Conservation (phyloP, 2,329 filamentous ascomycete species). For the Ceratocystis albifundus region DNA sequence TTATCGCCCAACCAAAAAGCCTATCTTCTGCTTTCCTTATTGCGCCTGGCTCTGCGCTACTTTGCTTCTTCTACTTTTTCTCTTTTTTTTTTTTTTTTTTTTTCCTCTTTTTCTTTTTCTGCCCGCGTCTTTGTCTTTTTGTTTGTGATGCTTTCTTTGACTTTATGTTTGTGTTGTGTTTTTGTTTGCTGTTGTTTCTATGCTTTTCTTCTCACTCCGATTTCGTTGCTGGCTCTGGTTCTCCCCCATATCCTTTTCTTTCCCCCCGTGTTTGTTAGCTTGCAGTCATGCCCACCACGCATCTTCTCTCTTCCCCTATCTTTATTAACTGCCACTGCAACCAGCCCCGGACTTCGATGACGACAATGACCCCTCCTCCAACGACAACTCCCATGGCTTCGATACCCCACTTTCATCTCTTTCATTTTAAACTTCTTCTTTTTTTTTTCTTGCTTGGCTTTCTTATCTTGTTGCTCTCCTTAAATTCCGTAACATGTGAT, state of each 20-base stretch:
- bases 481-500: no score
- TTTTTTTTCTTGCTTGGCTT: constrained; percentile 26
- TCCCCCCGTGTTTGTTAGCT: not conserved
- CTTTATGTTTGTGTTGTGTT: constrained; percentile 17
- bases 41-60: constrained; percentile 6
- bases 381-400: constrained; percentile 23
- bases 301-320: not conserved
- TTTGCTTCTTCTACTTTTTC: not conserved
- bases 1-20: not conserved
- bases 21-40: not conserved
- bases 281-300: not conserved
- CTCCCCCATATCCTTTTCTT: constrained; percentile 11
- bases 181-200: constrained; percentile 8
- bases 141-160: constrained; percentile 18
- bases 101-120: not conserved
- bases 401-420: constrained; percentile 23
- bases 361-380: constrained; percentile 19
- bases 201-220: constrained; percentile 5
- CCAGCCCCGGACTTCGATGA: constrained; percentile 23
- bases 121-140: constrained; percentile 12
- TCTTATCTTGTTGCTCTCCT: not conserved
- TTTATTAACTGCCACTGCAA: constrained; percentile 10
- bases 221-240: constrained; percentile 13
- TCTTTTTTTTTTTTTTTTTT: not conserved
- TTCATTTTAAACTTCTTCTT: constrained; percentile 25